Evolutionary conservation across 2,329 filamentous ascomycete genomes (phyloP), one percentile per base, ranked within the genome.

Genomic region (Emmonsiellopsis sp.): DNA sequence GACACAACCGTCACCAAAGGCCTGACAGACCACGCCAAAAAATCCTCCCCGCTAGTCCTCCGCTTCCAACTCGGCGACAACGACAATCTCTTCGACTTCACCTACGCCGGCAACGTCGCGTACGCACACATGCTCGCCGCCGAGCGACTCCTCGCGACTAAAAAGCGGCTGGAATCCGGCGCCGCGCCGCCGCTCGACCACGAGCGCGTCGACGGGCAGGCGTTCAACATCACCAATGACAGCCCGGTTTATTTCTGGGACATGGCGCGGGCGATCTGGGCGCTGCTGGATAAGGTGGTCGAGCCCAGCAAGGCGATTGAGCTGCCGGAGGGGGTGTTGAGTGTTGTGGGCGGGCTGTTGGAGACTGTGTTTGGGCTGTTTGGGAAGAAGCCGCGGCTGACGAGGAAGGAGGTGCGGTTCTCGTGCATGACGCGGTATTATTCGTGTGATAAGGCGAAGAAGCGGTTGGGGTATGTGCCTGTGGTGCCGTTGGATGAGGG

Each of bases 221-320:
- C 84, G 50, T 92, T 97, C 75, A 84, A 95, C 73, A 82, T 97
- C 65, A 93, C 89, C 54, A 97, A 97, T 69, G 88, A 90, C 70
- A 77, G 83, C 61, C 92, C 92, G 5, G 78, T 94, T 16, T 92
- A 92, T 68, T 94, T 95, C 71, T 94, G 93, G 83, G 89, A 95
- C 70, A 87, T 94, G 66, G 82, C 87, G 55, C 80, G 88, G 41
- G 82, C 84, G 40, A 79, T 95, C 46, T 97, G 89, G 89, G 77
- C 75, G 7, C 60, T 74, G 30, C 71, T 73, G 30, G 71, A 68
- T 38, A 71, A 73, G 41, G 65, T 71, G 5, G 71, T 76, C 10
- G 68, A 74, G 56, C 70, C 71, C 7, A 48, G 66, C 4, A 60
- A 74, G 54, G 70, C 74, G 34, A 73, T 69, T 66, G 64, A 61